These are phyloP conservation scores for Saccharomyces kudriavzevii DNA, from an alignment of 805 yeast species.

Conservation along the genomic window DNA sequence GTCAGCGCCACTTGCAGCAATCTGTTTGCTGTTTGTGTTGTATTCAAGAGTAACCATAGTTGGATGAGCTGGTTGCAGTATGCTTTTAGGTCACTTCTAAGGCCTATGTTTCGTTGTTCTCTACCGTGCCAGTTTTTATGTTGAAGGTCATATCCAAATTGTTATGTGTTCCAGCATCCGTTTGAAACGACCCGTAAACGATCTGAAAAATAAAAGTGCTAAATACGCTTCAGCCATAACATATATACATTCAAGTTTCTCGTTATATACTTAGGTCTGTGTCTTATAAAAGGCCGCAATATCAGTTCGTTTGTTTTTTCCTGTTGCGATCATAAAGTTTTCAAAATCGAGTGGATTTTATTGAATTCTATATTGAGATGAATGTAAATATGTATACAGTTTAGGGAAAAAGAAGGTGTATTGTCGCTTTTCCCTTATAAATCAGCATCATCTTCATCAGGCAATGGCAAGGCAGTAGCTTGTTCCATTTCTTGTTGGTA, in stretches of 20 bases:
- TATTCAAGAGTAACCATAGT: slow-evolving; percentile 12
- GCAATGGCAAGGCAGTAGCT: slow-evolving; percentile 98
- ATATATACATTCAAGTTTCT: background rate
- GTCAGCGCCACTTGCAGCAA: slow-evolving; percentile 9
- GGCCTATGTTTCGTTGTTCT: background rate
- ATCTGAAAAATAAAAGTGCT: background rate
- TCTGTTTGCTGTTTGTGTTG: slow-evolving; percentile 24
- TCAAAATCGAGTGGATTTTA: background rate
- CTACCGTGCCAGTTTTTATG: background rate
- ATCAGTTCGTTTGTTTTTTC: background rate
- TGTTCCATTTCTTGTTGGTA: slow-evolving; percentile 99
- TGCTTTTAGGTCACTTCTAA: slow-evolving; percentile 19
- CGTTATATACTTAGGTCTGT: background rate
- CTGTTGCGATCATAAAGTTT: background rate
- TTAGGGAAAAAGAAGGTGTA: background rate
- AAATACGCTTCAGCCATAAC: background rate
- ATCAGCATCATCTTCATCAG: slow-evolving; percentile 99
- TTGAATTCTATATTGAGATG: background rate
- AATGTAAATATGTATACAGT: background rate
- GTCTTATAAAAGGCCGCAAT: background rate
- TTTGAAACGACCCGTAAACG: background rate
- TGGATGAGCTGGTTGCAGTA: slow-evolving; percentile 3
- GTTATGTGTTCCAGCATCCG: background rate
- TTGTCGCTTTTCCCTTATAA: slow-evolving; percentile 43
- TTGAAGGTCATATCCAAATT: background rate